A percentile compares a stretch with the other conserved stretches of the same genome.
phyloP scores from a whole-genome alignment of 2,329 filamentous ascomycete genomes.

The Sporothrix phasma region DNA sequence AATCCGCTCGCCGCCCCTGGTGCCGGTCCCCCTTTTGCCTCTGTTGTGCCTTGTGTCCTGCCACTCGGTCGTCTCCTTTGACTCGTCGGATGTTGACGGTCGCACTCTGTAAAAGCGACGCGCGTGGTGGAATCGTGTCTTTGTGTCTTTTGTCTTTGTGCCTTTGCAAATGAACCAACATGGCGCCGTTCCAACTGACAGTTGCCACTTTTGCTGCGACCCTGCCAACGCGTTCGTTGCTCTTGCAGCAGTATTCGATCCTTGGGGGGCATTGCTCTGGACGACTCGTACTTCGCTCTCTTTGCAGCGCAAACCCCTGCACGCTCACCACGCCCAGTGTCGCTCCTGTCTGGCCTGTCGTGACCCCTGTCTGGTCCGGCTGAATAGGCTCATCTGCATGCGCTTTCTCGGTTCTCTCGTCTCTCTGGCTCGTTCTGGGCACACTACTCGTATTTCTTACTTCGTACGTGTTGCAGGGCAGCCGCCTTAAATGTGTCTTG shows the following conservation, averaged over 20 bases:
- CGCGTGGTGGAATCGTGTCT: neutral
- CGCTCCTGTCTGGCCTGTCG: conserved; percentile 1
- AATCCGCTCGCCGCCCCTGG: neutral
- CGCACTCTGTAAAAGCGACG: neutral
- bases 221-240: neutral
- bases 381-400: conserved; percentile 2
- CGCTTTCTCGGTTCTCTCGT: neutral
- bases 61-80: neutral
- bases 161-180: neutral
- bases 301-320: neutral
- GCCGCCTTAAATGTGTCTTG: too few relatives aligned
- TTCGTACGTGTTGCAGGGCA: neutral
- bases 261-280: neutral
- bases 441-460: too few relatives aligned
- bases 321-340: neutral
- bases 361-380: neutral
- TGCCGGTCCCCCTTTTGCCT: conserved; percentile 4
- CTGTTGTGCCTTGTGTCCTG: neutral
- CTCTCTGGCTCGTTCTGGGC: neutral
- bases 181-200: neutral
- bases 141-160: neutral
- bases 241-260: neutral
- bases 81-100: neutral
- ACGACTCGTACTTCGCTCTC: too few relatives aligned
- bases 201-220: neutral